A percentile compares a stretch with the other conserved stretches of the same genome.
phyloP scores from a whole-genome alignment of 2,329 filamentous ascomycete species.

The Nectriaceae sp. region DNA sequence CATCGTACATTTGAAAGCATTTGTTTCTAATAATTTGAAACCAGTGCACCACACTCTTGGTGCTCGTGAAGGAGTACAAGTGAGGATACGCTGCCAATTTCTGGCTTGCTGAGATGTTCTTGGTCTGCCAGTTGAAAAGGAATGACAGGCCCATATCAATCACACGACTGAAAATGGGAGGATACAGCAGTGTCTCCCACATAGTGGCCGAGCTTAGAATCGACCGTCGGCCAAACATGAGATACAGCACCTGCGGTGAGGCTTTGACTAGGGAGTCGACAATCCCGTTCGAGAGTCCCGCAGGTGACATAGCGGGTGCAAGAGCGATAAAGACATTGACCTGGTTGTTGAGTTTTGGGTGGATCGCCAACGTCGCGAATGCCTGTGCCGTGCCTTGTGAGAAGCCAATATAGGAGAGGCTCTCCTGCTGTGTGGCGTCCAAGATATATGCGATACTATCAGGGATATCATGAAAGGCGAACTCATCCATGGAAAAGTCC shows the following conservation, averaged over 20 bases:
- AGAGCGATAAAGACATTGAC: constrained; percentile 96
- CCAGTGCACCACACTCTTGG: constrained; percentile 97
- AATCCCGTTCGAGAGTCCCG: constrained; percentile 84
- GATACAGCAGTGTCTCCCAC: constrained; percentile 96
- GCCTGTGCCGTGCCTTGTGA: constrained; percentile 96
- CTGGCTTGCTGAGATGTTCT: constrained; percentile 82
- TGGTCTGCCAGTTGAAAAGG: constrained; percentile 85
- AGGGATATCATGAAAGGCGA: constrained; percentile 96
- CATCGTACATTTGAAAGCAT: constrained; percentile 98
- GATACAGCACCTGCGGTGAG: constrained; percentile 87
- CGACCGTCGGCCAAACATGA: constrained; percentile 87
- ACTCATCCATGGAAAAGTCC: constrained; percentile 98
- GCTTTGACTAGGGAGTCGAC: constrained; percentile 93
- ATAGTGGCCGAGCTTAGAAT: constrained; percentile 93
- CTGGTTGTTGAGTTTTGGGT: constrained; percentile 88
- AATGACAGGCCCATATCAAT: constrained; percentile 83
- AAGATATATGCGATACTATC: constrained; percentile 93
- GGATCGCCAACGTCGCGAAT: constrained; percentile 89
- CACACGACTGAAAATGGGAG: constrained; percentile 84
- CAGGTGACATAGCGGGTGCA: constrained; percentile 94
- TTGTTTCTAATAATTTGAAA: constrained; percentile 98
- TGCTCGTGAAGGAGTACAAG: constrained; percentile 94
- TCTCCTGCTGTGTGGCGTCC: constrained; percentile 76
- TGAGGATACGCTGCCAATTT: constrained; percentile 96
- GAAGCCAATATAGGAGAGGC: constrained; percentile 94